Conservation (phyloP, 2,329 filamentous ascomycete species). For the Aureobasidium uvarum region DNA sequence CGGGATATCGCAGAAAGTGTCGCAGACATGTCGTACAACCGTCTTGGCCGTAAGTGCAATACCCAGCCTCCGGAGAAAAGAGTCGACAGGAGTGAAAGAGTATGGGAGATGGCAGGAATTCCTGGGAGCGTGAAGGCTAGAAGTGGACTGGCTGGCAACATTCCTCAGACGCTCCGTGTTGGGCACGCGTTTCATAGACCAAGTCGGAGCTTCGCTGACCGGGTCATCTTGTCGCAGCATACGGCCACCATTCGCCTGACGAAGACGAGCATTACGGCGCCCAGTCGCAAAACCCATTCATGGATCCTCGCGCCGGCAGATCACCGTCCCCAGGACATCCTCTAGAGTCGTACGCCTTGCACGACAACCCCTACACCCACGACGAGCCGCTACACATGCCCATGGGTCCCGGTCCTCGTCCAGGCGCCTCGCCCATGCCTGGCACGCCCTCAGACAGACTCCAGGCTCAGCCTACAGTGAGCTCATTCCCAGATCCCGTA, state of each 20-base stretch:
- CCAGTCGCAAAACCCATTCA: constrained; percentile 38
- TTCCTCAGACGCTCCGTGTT: constrained; percentile 11
- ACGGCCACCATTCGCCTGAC: constrained; percentile 30
- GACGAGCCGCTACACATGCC: constrained; percentile 66
- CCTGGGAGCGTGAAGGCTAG: background rate
- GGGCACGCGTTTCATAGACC: background rate
- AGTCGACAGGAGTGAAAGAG: background rate
- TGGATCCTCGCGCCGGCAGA: constrained; percentile 58
- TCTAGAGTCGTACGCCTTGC: constrained; percentile 74
- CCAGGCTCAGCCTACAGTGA: constrained; percentile 78
- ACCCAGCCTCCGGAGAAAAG: background rate
- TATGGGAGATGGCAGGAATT: background rate
- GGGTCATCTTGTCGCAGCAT: constrained; percentile 23
- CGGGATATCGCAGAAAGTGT: background rate
- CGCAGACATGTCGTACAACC: constrained; percentile 66
- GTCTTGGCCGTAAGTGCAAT: constrained; percentile 55
- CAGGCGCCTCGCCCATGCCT: constrained; percentile 34
- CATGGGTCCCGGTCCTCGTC: constrained; percentile 55
- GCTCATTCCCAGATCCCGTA: constrained; percentile 39
- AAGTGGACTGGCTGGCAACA: background rate
- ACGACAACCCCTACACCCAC: constrained; percentile 68
- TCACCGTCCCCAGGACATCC: constrained; percentile 77
- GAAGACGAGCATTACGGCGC: constrained; percentile 33
- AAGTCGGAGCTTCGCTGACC: constrained; percentile 22
- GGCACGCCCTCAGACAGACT: constrained; percentile 69